Conservation (phyloP, 2,329 filamentous ascomycete species). For the Paecilomyces fulvus region DNA sequence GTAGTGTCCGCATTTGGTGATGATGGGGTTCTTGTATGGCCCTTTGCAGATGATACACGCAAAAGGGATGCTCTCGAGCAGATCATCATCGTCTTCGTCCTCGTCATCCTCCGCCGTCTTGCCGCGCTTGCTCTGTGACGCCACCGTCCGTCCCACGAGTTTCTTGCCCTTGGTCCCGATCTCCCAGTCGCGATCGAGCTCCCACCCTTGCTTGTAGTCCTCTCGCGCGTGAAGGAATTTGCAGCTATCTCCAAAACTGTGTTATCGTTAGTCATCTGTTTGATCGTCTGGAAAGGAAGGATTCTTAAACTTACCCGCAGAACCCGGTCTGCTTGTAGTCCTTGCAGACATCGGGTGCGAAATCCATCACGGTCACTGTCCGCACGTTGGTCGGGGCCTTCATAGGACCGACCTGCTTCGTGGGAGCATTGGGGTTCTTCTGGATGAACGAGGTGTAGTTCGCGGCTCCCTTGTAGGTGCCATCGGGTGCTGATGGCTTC, state of each 20-base stretch:
- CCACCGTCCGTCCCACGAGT: conserved; percentile 39
- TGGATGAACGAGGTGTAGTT: conserved; percentile 68
- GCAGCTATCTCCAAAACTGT: conserved; percentile 68
- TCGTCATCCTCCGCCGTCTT: conserved; percentile 42
- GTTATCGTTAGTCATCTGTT: conserved; percentile 39
- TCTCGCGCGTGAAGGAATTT: conserved; percentile 58
- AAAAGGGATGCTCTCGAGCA: conserved; percentile 80
- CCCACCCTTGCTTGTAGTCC: conserved; percentile 81
- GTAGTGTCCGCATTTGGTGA: conserved; percentile 91
- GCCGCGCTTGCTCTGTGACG: conserved; percentile 35
- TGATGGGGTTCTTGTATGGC: conserved; percentile 67
- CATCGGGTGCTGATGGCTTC: conserved; percentile 39
- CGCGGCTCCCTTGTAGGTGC: conserved; percentile 68
- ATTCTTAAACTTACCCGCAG: conserved; percentile 32
- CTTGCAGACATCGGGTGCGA: conserved; percentile 88
- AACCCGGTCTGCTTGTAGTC: conserved; percentile 76
- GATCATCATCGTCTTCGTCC: conserved; percentile 56
- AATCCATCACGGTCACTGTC: conserved; percentile 84
- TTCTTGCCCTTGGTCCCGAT: conserved; percentile 56
- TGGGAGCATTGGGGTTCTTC: conserved; percentile 68
- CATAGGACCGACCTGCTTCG: conserved; percentile 67
- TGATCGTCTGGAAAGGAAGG: conserved; percentile 22
- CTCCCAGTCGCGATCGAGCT: conserved; percentile 92
- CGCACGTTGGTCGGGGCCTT: conserved; percentile 82
- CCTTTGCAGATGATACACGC: conserved; percentile 79